A percentile compares a stretch with the other conserved stretches of the same genome.
phyloP scores from a whole-genome alignment of 495 filamentous ascomycete genomes.

The Neurospora sp. region DNA sequence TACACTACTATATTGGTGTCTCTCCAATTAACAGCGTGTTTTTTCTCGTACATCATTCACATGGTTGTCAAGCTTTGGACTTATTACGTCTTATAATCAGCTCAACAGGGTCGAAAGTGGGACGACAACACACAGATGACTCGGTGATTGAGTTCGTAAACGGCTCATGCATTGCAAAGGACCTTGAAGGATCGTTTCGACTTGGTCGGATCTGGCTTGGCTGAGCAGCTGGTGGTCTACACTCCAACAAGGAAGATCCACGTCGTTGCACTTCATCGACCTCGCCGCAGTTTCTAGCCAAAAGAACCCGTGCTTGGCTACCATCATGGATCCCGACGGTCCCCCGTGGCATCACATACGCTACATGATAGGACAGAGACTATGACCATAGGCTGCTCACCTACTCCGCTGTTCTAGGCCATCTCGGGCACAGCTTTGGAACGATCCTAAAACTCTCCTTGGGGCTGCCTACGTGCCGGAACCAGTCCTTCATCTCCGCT shows the following conservation, averaged over 20 bases:
- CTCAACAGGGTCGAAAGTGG: background rate
- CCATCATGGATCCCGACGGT: background rate
- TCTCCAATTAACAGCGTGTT: background rate
- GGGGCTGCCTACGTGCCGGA: background rate
- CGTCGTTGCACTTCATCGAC: background rate
- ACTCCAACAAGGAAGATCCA: background rate
- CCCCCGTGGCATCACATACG: background rate
- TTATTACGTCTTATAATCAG: background rate
- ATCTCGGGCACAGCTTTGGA: background rate
- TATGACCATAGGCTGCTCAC: background rate
- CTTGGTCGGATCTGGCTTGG: background rate
- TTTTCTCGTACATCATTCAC: background rate
- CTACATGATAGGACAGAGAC: background rate
- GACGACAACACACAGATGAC: background rate
- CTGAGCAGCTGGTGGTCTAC: background rate
- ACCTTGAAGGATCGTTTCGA: background rate
- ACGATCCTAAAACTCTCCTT: background rate
- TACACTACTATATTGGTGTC: background rate
- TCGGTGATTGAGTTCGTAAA: background rate
- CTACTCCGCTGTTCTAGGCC: background rate
- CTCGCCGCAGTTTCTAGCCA: background rate
- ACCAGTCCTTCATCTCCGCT: background rate
- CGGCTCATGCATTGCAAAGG: background rate
- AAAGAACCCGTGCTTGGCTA: background rate
- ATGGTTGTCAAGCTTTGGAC: background rate